A percentile compares a stretch with the other conserved stretches of the same genome.
Conservation (phyloP, 2,329 filamentous ascomycete genomes). For the Ceratocystiopsis brevicomis region DNA sequence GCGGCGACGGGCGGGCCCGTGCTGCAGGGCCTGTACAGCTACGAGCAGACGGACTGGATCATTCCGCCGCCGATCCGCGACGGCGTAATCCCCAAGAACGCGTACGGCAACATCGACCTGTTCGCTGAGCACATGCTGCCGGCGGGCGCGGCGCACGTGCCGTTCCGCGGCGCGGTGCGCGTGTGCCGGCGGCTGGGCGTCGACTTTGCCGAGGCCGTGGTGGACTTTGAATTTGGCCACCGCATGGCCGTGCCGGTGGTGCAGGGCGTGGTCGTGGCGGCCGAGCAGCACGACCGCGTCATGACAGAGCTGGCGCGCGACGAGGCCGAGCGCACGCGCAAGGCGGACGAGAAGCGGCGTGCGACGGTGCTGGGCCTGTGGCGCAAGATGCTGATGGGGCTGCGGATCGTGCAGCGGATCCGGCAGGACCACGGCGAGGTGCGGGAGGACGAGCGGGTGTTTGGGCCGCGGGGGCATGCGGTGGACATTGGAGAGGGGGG, state of each 20-base stretch:
- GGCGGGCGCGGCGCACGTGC: conserved; percentile 59
- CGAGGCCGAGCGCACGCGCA: conserved; percentile 53
- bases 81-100: conserved; percentile 81
- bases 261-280: conserved; percentile 72
- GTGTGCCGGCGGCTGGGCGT: conserved; percentile 72
- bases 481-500: neutral
- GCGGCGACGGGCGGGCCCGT: conserved; percentile 64
- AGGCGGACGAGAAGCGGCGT: conserved; percentile 67
- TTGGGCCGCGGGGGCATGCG: conserved; percentile 20
- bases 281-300: conserved; percentile 55
- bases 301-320: conserved; percentile 65
- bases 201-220: conserved; percentile 85
- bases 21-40: conserved; percentile 67
- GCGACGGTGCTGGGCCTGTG: conserved; percentile 58
- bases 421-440: conserved; percentile 55
- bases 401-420: conserved; percentile 65
- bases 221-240: conserved; percentile 90
- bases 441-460: conserved; percentile 25
- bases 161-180: conserved; percentile 54
- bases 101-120: conserved; percentile 90
- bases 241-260: conserved; percentile 87
- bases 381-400: conserved; percentile 71
- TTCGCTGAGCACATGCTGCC: conserved; percentile 92
- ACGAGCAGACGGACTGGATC: conserved; percentile 85
- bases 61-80: conserved; percentile 72